A percentile compares a stretch with the other conserved stretches of the same genome.
Conservation (phyloP, 352 stramenopile genomes). For the Pythium periplocum region DNA sequence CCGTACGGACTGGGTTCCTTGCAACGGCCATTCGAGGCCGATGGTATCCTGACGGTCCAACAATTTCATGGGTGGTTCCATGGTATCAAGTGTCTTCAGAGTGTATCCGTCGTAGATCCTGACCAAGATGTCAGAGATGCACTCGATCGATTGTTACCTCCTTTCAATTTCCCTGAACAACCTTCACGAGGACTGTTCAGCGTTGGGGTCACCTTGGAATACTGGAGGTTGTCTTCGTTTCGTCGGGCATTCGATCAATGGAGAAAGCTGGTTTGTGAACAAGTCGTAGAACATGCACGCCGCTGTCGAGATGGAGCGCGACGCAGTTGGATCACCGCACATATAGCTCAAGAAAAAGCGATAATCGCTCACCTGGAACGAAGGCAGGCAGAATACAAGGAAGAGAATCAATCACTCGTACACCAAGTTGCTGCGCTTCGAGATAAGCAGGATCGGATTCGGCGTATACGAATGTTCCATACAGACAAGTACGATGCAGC, state of each 20-base stretch:
- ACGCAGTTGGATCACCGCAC: slow-evolving; percentile 12
- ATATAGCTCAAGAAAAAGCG: slow-evolving; percentile 25
- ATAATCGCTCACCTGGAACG: no score
- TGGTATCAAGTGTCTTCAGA: slow-evolving; percentile 30
- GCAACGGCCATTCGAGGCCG: slow-evolving; percentile 8
- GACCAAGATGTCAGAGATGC: neutral
- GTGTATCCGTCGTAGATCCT: neutral
- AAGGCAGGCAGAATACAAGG: no score
- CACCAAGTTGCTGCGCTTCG: slow-evolving; percentile 5
- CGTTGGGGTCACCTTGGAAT: slow-evolving; percentile 19
- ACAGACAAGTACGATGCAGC: slow-evolving; percentile 12
- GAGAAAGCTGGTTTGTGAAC: slow-evolving; percentile 14
- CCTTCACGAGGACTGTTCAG: slow-evolving; percentile 26
- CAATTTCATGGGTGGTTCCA: slow-evolving; percentile 42
- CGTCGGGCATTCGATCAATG: slow-evolving; percentile 19
- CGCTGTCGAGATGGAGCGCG: slow-evolving; percentile 10
- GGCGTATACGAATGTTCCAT: slow-evolving; percentile 16
- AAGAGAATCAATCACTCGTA: slow-evolving; percentile 4
- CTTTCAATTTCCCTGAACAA: slow-evolving; percentile 16
- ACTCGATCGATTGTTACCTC: slow-evolving; percentile 2
- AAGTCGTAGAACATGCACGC: slow-evolving; percentile 12
- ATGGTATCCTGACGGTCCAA: neutral
- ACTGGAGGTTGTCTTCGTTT: slow-evolving; percentile 12
- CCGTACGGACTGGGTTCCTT: slow-evolving; percentile 36
- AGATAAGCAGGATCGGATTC: slow-evolving; percentile 11